Base-by-base conservation (phyloP, 805 yeast species). In the Spathaspora hagerdaliae region DNA sequence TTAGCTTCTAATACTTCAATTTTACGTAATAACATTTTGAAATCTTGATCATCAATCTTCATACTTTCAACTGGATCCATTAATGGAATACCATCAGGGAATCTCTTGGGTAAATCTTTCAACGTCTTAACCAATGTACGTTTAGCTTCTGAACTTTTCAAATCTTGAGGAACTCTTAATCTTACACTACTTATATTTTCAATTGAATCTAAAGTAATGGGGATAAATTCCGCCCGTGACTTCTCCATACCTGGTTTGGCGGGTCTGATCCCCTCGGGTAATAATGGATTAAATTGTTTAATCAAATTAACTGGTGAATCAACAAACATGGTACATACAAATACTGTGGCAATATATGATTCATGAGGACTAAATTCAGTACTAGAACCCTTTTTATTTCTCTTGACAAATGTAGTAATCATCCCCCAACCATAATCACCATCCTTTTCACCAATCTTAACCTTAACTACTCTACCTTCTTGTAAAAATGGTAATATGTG, bases 11-110 rank as follows among this genome's bases (percentile, higher is more conserved):
- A 73, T 1, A 90, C 91, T 47, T 87, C 91, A 49, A 88, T 81
- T 60, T 94, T 92, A 54, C 82, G 79, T 47, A 87, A 60, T 42
- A 95, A 69, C 42, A 77, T 73, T 56, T 74, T 71, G 71, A 95
- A 94, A 14, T 87, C 87, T 5, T 77, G 78, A 59, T 88, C 96
- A 39, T 81, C 85, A 55, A 94, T 92, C 60, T 90, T 87, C 99
- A 94, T 94, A 60, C 86, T 88, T 50, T 82, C 84, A 34, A 94
- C 73, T 5, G 99, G 98, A 64, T 94, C 96, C 64, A 94, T 75
- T 38, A 82, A 60, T n/a, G 98, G 97, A 32, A 94, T 74, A 1
- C 96, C 97, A 60, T 88, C 94, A 9, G 95, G 90, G 59, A 90
- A 84, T 65, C 96, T 81, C 54, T 84, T 80, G 31, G 81, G 78